These are phyloP conservation scores for Pestalotiopsis fici DNA, from an alignment of 2,329 filamentous ascomycete genomes.

Conservation along the genomic window DNA sequence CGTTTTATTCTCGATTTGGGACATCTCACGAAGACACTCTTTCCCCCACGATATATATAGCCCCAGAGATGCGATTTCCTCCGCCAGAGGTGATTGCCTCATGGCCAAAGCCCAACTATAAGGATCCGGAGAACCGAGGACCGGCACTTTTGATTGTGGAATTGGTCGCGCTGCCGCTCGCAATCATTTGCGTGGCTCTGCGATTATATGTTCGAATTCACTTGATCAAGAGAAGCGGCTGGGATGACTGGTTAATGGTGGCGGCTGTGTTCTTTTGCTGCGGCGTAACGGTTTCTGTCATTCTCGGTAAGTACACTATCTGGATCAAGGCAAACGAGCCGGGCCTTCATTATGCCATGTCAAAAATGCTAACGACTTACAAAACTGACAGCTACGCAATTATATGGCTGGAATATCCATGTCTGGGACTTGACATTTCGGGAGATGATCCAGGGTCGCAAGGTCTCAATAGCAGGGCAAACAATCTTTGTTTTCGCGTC, in stretches of 20 bases:
- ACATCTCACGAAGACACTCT: too few species aligned
- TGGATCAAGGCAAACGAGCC: not conserved
- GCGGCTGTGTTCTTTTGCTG: conserved; percentile 25
- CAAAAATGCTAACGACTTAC: not conserved
- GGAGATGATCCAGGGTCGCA: conserved; percentile 28
- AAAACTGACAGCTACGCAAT: conserved; percentile 22
- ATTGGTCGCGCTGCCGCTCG: conserved; percentile 32
- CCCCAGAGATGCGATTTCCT: conserved; percentile 33
- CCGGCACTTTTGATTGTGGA: conserved; percentile 38
- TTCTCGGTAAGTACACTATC: conserved; percentile 3
- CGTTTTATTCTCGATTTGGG: too few species aligned
- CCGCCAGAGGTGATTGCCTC: conserved; percentile 33
- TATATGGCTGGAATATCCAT: conserved; percentile 39
- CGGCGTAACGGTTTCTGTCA: conserved; percentile 25
- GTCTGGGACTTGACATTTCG: conserved; percentile 34
- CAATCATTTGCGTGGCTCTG: conserved; percentile 32
- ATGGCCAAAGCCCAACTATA: conserved; percentile 40
- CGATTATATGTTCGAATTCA: conserved; percentile 37
- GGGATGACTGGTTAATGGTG: conserved; percentile 45
- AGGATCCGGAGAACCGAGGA: conserved; percentile 36
- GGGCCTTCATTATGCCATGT: too few species aligned
- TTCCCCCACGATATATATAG: not conserved
- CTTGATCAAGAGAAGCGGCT: conserved; percentile 32
- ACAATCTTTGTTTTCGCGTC: conserved; percentile 40
- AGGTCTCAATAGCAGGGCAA: conserved; percentile 41